Evolutionary conservation across 306 rosid species (phyloP).

Genomic region (Oxytropis ochrocephala): DNA sequence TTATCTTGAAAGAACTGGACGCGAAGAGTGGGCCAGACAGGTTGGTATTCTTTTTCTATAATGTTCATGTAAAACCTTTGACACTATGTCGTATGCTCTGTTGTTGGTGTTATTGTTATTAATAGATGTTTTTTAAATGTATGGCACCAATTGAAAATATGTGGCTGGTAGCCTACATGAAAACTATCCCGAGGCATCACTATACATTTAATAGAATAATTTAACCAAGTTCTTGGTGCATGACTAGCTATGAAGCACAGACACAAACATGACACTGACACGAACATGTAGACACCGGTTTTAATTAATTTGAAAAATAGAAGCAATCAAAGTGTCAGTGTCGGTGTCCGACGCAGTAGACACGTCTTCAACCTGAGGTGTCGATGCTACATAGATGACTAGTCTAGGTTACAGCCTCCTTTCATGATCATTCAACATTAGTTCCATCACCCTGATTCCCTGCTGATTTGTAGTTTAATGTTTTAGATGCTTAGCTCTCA

Average conservation of each 20-base stretch:
- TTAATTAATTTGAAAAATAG: too few relatives aligned
- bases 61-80: slow-evolving; percentile 7
- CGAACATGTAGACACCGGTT: too few relatives aligned
- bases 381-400: neutral
- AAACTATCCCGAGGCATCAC: neutral
- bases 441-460: neutral
- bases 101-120: neutral
- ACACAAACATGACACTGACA: too few relatives aligned
- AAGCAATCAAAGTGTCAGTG: too few relatives aligned
- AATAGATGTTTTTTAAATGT: neutral
- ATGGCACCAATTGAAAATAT: neutral
- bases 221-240: neutral
- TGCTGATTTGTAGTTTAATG: neutral
- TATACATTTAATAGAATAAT: neutral
- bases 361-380: too few relatives aligned
- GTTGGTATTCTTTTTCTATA: slow-evolving; percentile 36
- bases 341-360: too few relatives aligned
- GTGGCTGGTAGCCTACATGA: neutral
- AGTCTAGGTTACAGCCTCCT: neutral
- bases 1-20: slow-evolving; percentile 72
- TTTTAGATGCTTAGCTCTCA: neutral
- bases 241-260: neutral
- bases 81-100: neutral
- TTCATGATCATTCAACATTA: neutral
- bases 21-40: slow-evolving; percentile 85